Conservation (phyloP, 2,329 filamentous ascomycete species). For the Biscogniauxia mediterranea region DNA sequence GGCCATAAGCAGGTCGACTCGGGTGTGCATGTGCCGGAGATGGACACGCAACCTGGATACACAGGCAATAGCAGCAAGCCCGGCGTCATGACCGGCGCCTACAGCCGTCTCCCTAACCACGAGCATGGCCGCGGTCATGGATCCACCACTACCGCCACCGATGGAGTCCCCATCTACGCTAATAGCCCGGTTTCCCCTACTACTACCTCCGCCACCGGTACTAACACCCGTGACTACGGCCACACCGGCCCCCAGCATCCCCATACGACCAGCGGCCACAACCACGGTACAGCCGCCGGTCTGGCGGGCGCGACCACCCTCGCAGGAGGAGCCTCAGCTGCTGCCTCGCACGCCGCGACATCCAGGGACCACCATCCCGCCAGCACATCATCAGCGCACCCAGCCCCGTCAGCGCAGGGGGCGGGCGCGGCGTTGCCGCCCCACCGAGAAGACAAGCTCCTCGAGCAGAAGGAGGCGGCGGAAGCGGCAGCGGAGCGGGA, state of each 20-base stretch:
- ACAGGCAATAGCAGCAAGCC: slow-evolving; percentile 9
- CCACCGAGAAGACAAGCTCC: not conserved
- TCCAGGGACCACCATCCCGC: too few species aligned
- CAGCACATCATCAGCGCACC: too few species aligned
- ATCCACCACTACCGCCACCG: slow-evolving; percentile 3
- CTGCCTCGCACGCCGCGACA: too few species aligned
- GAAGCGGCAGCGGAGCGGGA: too few species aligned
- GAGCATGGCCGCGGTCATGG: not conserved
- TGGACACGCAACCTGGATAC: not conserved
- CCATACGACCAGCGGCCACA: too few species aligned
- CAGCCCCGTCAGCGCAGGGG: too few species aligned
- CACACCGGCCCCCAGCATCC: too few species aligned
- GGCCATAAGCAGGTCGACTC: slow-evolving; percentile 19
- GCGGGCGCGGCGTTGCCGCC: not conserved
- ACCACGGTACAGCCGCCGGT: too few species aligned
- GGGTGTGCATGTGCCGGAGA: not conserved
- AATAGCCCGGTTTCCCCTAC: not conserved
- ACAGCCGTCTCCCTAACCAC: slow-evolving; percentile 14
- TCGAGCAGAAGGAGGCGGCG: not conserved
- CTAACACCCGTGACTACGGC: too few species aligned
- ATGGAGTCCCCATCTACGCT: not conserved
- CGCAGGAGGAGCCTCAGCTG: too few species aligned
- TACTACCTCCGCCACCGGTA: too few species aligned
- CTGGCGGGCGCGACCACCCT: too few species aligned
- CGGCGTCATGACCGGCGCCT: slow-evolving; percentile 25